Evolutionary conservation across 1,139 yeast genomes (phyloP).

Genomic region (Nakaseomyces bracarensis): DNA sequence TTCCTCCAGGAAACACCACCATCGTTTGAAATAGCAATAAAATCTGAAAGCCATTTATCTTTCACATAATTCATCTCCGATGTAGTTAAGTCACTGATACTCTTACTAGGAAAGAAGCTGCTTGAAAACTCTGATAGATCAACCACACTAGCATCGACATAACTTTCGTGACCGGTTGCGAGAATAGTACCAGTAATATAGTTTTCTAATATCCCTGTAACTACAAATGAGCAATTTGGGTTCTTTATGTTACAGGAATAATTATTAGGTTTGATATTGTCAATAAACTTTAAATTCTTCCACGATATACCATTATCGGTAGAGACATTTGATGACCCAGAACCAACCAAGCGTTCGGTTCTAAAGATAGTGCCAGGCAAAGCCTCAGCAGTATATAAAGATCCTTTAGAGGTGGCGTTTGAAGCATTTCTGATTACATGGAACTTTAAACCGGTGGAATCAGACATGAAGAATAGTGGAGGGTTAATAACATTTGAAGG

Average conservation of each 20-base stretch:
- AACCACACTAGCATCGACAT: not conserved
- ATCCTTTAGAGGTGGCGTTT: not conserved
- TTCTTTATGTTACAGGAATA: not conserved
- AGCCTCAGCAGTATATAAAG: not conserved
- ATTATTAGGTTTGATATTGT: not conserved
- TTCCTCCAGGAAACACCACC: slow-evolving; percentile 2
- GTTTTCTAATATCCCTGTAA: not conserved
- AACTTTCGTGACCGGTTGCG: not conserved
- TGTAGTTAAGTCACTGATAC: not conserved
- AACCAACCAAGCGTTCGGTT: not conserved
- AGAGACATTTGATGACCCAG: not conserved
- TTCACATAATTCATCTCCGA: not conserved
- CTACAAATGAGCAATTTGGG: not conserved
- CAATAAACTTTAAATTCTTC: not conserved
- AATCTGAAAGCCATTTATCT: not conserved
- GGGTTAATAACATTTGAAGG: not conserved
- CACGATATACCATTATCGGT: not conserved
- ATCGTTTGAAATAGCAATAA: not conserved
- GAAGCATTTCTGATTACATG: not conserved
- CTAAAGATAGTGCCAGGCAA: not conserved
- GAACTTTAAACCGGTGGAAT: not conserved
- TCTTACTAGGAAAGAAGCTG: not conserved
- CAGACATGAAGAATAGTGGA: not conserved
- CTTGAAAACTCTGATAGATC: not conserved
- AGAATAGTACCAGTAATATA: not conserved